Evolutionary conservation across 768 basidiomycete species (phyloP).

Genomic region (Boletus edulis): DNA sequence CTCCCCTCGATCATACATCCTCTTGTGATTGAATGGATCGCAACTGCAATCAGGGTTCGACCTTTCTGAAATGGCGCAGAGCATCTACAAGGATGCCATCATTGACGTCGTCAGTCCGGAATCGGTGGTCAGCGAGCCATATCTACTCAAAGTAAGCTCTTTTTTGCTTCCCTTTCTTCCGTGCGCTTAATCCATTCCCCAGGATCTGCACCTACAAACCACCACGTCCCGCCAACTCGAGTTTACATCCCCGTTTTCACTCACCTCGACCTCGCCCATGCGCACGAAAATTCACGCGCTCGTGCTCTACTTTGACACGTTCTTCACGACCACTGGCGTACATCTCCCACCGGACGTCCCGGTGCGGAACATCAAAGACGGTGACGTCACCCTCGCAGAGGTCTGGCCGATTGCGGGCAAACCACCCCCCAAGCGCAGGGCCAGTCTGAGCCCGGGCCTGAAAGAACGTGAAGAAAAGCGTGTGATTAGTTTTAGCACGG

Average conservation of each 20-base stretch:
- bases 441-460: conserved; percentile 46
- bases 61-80: conserved; percentile 74
- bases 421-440: conserved; percentile 54
- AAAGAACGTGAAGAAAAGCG: conserved; percentile 39
- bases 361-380: conserved; percentile 58
- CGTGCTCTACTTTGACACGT: conserved; percentile 93
- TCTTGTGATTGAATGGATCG: neutral
- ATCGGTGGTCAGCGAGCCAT: conserved; percentile 61
- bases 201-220: conserved; percentile 76
- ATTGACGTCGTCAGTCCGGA: conserved; percentile 74
- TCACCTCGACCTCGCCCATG: conserved; percentile 59
- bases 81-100: conserved; percentile 77
- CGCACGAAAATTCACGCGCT: conserved; percentile 73
- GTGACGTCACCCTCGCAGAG: conserved; percentile 63
- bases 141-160: conserved; percentile 59
- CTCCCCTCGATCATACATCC: neutral
- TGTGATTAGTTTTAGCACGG: conserved; percentile 83
- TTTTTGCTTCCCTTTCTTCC: neutral
- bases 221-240: conserved; percentile 71
- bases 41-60: conserved; percentile 71
- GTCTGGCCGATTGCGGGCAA: conserved; percentile 78
- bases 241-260: conserved; percentile 73
- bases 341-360: conserved; percentile 50
- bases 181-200: neutral
- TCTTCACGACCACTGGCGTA: conserved; percentile 67